Conservation (phyloP, 768 basidiomycete genomes). For the Boletellus ananas region DNA sequence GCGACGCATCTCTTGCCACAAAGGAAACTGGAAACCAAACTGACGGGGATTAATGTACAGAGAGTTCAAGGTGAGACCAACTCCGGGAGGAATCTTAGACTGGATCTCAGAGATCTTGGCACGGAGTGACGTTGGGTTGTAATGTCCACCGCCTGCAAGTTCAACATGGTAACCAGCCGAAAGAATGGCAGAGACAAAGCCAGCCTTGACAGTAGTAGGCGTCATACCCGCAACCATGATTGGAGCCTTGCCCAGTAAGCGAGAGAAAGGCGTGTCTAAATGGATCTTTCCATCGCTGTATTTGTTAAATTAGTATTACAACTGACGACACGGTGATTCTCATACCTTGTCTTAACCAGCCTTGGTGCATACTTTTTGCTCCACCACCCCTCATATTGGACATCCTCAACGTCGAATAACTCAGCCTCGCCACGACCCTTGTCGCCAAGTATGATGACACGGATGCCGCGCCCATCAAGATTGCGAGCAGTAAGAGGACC, state of each 20-base stretch:
- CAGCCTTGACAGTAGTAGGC: constrained; percentile 91
- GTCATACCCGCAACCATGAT: constrained; percentile 99
- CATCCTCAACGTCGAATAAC: constrained; percentile 61
- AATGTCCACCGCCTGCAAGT: constrained; percentile 97
- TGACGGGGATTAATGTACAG: constrained; percentile 98
- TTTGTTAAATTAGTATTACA: not conserved
- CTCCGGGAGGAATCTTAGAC: constrained; percentile 75
- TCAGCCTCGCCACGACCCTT: constrained; percentile 86
- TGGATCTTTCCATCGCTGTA: constrained; percentile 84
- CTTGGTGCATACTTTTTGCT: constrained; percentile 80
- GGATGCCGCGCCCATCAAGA: constrained; percentile 89
- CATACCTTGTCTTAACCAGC: constrained; percentile 83
- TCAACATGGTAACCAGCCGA: constrained; percentile 95
- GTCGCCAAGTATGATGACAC: constrained; percentile 87
- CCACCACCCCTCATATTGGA: constrained; percentile 88
- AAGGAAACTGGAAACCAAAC: constrained; percentile 93
- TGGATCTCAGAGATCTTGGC: constrained; percentile 93
- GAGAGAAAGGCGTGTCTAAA: constrained; percentile 95
- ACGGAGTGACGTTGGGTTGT: constrained; percentile 85
- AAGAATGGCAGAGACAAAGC: constrained; percentile 90
- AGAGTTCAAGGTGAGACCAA: constrained; percentile 90
- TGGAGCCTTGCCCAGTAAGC: constrained; percentile 92
- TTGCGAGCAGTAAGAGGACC: constrained; percentile 88
- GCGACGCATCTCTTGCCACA: constrained; percentile 96
- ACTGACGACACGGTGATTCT: not conserved